Conservation (phyloP, 2,329 filamentous ascomycete species). For the Juglanconis oblonga region DNA sequence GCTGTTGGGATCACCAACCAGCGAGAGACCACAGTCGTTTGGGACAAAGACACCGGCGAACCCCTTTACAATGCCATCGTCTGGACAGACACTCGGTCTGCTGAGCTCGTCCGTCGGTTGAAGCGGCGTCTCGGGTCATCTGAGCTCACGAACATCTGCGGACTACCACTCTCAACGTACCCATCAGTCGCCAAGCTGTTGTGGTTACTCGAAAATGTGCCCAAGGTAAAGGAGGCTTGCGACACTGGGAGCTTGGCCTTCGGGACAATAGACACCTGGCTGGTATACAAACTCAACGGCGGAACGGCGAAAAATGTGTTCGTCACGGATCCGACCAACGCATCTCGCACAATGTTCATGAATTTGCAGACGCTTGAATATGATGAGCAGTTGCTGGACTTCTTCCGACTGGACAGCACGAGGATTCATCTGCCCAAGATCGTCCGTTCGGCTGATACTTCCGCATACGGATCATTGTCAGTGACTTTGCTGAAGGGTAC, state of each 20-base stretch:
- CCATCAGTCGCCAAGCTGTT: constrained; percentile 75
- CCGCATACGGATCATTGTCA: constrained; percentile 64
- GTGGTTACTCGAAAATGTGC: constrained; percentile 71
- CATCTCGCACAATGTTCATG: constrained; percentile 87
- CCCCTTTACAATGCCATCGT: constrained; percentile 79
- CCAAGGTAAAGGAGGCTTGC: constrained; percentile 66
- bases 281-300: constrained; percentile 77
- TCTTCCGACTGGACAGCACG: constrained; percentile 68
- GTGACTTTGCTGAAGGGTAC: constrained; percentile 62
- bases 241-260: constrained; percentile 71
- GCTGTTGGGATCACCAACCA: constrained; percentile 81
- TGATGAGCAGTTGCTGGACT: constrained; percentile 68
- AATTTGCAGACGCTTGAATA: constrained; percentile 74
- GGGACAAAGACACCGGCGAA: constrained; percentile 74
- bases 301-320: constrained; percentile 62
- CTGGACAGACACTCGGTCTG: constrained; percentile 80
- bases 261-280: constrained; percentile 78
- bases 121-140: constrained; percentile 65
- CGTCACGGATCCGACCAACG: constrained; percentile 78
- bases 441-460: constrained; percentile 67
- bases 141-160: constrained; percentile 65
- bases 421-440: constrained; percentile 76
- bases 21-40: constrained; percentile 77
- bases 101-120: constrained; percentile 68
- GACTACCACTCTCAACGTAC: constrained; percentile 78